Evolutionary conservation across 1,139 yeast genomes (phyloP).

Genomic region (Pichia sp.): DNA sequence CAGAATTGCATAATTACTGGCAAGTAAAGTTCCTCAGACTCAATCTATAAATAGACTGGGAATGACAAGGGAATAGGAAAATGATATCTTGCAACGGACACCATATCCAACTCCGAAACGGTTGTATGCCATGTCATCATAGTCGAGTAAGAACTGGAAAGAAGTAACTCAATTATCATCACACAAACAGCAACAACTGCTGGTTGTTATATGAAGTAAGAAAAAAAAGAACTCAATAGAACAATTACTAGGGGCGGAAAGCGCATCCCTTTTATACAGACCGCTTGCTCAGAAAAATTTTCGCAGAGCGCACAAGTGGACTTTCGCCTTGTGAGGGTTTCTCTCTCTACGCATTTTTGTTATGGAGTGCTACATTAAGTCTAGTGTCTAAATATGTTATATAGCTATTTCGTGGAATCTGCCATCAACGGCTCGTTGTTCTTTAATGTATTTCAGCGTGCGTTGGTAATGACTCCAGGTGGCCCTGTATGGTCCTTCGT

Average conservation of each 20-base stretch:
- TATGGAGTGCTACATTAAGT: no score
- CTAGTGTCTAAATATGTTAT: background rate
- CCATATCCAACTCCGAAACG: conserved; percentile 33
- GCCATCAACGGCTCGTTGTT: conserved; percentile 60
- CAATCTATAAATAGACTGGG: background rate
- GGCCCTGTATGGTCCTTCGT: conserved; percentile 23
- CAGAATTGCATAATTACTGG: conserved; percentile 53
- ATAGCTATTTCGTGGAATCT: conserved; percentile 36
- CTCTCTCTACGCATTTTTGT: no score
- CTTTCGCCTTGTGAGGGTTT: conserved; percentile 4
- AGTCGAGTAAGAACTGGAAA: conserved; percentile 82
- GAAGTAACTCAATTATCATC: conserved; percentile 57
- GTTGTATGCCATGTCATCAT: conserved; percentile 77
- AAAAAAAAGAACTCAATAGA: background rate
- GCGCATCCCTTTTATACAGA: conserved; percentile 3
- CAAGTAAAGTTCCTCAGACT: conserved; percentile 58
- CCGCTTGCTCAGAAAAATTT: background rate
- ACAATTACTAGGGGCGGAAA: background rate
- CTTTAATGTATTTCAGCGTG: conserved; percentile 59
- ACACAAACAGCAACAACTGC: conserved; percentile 28
- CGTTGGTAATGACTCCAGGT: conserved; percentile 55
- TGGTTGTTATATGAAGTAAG: conserved; percentile 8
- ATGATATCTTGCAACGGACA: conserved; percentile 27
- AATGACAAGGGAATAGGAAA: conserved; percentile 26
- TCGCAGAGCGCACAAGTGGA: background rate